phyloP scores from a whole-genome alignment of 345 rosid species.

The Brassica carinata region DNA sequence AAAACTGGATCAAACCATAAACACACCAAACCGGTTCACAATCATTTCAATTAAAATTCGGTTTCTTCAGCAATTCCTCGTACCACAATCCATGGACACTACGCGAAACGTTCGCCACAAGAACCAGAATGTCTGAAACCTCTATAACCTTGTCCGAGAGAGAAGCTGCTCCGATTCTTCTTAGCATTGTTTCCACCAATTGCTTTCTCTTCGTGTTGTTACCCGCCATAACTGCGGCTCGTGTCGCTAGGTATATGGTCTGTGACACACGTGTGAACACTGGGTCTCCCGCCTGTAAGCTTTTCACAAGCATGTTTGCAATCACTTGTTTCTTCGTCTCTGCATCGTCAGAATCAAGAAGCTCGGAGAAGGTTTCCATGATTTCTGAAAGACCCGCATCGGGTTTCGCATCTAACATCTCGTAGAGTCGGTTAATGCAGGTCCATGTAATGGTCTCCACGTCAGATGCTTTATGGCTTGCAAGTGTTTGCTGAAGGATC shows the following conservation, averaged over 20 bases:
- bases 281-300: conserved; percentile 86
- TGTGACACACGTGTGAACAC: conserved; percentile 71
- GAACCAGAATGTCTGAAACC: conserved; percentile 58
- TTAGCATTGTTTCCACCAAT: conserved; percentile 55
- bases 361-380: conserved; percentile 38
- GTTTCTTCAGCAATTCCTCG: conserved; percentile 41
- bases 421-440: conserved; percentile 44
- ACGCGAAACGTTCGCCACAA: conserved; percentile 64
- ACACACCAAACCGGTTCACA: conserved; percentile 15
- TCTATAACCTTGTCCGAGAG: conserved; percentile 62
- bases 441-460: conserved; percentile 58
- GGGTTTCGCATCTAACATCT: conserved; percentile 51
- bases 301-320: conserved; percentile 44
- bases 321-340: conserved; percentile 57
- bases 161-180: conserved; percentile 61
- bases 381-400: conserved; percentile 43
- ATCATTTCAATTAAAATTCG: background rate
- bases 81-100: conserved; percentile 76
- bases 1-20: background rate
- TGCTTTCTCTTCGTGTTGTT: conserved; percentile 53
- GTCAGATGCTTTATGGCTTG: conserved; percentile 57
- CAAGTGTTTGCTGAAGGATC: conserved; percentile 73
- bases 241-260: conserved; percentile 65
- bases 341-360: conserved; percentile 41
- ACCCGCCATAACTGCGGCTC: conserved; percentile 74